Percentiles rank a stretch among this genome's conserved stretches.
These are phyloP conservation scores for Sanghuangporus baumii DNA, from an alignment of 1,284 basidiomycete species.

Conservation along the genomic window DNA sequence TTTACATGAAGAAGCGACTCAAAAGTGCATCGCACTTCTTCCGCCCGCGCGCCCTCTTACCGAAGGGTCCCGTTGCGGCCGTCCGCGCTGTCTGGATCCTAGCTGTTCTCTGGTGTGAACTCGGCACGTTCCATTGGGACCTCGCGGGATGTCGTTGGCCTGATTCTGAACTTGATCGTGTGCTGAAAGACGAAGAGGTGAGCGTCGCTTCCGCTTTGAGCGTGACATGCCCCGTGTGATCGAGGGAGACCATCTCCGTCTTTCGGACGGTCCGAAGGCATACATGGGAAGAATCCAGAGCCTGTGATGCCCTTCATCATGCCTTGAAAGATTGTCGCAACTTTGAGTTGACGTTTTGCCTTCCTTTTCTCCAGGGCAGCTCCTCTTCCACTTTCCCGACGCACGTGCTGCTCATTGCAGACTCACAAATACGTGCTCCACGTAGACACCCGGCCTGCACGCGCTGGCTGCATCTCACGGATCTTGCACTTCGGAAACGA, in stretches of 20 bases:
- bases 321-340: background rate
- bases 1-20: background rate
- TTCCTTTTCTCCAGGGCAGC: background rate
- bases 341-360: background rate
- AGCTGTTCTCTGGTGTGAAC: slow-evolving; percentile 66
- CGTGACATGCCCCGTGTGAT: background rate
- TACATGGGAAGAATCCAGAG: background rate
- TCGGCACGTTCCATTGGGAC: slow-evolving; percentile 47
- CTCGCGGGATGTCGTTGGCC: slow-evolving; percentile 52
- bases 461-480: slow-evolving; percentile 49
- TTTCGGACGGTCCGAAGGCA: background rate
- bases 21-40: background rate
- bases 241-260: background rate
- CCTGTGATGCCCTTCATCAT: background rate
- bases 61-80: background rate
- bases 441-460: slow-evolving; percentile 34
- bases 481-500: slow-evolving; percentile 68
- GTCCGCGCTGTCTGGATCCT: slow-evolving; percentile 56
- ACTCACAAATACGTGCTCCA: slow-evolving; percentile 65
- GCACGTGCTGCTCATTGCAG: slow-evolving; percentile 72
- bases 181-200: background rate
- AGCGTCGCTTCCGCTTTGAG: background rate
- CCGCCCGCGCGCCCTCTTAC: background rate
- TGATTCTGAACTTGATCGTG: slow-evolving; percentile 18
- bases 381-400: background rate